Evolutionary conservation across 768 basidiomycete genomes (phyloP).

Genomic region (Glaciozyma martinii): DNA sequence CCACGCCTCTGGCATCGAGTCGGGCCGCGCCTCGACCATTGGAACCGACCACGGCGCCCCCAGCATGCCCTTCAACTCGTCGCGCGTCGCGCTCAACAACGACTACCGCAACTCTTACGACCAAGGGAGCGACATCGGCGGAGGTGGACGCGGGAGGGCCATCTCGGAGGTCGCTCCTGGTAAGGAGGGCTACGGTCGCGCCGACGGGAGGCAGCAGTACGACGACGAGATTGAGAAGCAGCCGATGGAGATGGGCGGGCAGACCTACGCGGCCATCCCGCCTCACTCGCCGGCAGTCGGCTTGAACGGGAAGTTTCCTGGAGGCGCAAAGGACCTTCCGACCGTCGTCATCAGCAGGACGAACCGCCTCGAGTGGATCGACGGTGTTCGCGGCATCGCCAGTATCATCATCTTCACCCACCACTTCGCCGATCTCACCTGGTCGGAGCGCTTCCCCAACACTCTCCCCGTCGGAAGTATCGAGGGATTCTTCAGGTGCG

Average conservation of each 20-base stretch:
- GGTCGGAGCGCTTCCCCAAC: slow-evolving; percentile 32
- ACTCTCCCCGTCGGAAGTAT: slow-evolving; percentile 31
- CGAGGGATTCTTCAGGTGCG: slow-evolving; percentile 31
- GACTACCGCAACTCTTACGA: slow-evolving; percentile 36
- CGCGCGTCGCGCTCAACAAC: slow-evolving; percentile 36
- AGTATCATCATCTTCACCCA: slow-evolving; percentile 39
- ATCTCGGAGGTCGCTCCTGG: slow-evolving; percentile 32
- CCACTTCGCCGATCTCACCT: slow-evolving; percentile 37
- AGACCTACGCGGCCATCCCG: slow-evolving; percentile 28
- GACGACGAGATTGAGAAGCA: slow-evolving; percentile 24
- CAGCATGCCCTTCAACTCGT: slow-evolving; percentile 34
- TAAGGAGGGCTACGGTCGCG: slow-evolving; percentile 29
- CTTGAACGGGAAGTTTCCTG: slow-evolving; percentile 10
- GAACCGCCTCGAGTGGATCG: slow-evolving; percentile 38
- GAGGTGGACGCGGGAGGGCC: slow-evolving; percentile 22
- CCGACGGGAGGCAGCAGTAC: slow-evolving; percentile 22
- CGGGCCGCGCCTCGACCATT: slow-evolving; percentile 35
- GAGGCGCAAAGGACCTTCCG: slow-evolving; percentile 7
- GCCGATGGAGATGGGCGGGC: neutral
- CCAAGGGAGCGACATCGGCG: slow-evolving; percentile 30
- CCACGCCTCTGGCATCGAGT: slow-evolving; percentile 25
- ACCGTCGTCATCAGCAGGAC: slow-evolving; percentile 33
- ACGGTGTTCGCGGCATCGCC: slow-evolving; percentile 36
- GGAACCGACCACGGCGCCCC: slow-evolving; percentile 35
- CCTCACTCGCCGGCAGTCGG: slow-evolving; percentile 32